Evolutionary conservation across 768 basidiomycete genomes (phyloP), one percentile per base, ranked within the genome.

Genomic region (Cystobasidium onofrii): DNA sequence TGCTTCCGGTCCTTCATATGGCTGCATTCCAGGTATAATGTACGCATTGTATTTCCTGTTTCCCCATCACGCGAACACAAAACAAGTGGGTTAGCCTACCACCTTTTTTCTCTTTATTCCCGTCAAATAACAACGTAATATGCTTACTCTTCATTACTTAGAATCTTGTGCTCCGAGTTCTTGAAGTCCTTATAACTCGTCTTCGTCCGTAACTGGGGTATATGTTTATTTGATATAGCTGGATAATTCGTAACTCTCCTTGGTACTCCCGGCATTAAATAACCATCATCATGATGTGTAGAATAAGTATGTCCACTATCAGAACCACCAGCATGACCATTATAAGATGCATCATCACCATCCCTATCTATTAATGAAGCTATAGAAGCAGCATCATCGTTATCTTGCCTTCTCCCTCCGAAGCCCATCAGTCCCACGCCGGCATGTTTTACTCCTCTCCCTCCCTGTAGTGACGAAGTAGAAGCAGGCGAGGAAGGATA

Each of bases 11-110:
- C 64, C 73, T 15, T 60, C 46, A 29, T 67, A 69, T 31, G 54
- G 66, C 27, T 13, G 23, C 29, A 54, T 39, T 46, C 66, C 66
- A 18, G 66, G 66, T 4, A 34, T 3, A 31, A 69, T 36, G 41
- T 69, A 69, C 31, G 66, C 66, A 43, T 69, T 69, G 46, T 69
- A 69, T 69, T 46, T 69, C 23, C 66, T 69, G 64, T n/a, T n/a
- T n/a, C n/a, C n/a, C n/a, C n/a, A n/a, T n/a, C n/a, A n/a, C n/a
- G n/a, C n/a, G n/a, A n/a, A n/a, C n/a, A n/a, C n/a, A n/a, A n/a
- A n/a, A n/a, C n/a, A n/a, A n/a, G n/a, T n/a, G n/a, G n/a, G n/a
- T n/a, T n/a, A n/a, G n/a, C n/a, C n/a, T n/a, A n/a, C n/a, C n/a
- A n/a, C n/a, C n/a, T n/a, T n/a, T n/a, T n/a, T n/a, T n/a, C n/a